Evolutionary conservation across 176 grass and related monocot species (phyloP), one percentile per base, ranked within the genome.

Genomic region (Eleusine coracana): DNA sequence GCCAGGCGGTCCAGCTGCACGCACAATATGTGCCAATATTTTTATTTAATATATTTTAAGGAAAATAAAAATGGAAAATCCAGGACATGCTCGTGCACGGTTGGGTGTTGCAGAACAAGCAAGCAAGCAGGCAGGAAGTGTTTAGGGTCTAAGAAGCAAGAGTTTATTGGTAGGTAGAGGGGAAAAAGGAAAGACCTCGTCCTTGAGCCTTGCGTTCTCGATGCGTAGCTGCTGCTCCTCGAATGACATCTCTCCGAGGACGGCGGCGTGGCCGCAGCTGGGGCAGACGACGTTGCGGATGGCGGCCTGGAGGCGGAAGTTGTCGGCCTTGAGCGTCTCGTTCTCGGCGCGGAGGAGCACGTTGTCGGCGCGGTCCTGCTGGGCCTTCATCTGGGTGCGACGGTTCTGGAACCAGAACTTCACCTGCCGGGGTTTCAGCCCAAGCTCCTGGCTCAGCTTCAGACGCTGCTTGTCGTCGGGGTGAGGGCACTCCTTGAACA

Each of bases 391-490:
- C 82, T 99, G 97, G 16, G 97, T 99, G 58, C 97, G 97, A 14
- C 97, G 91, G 77, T 99, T 99, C 71, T 99, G 97, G 89, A 99
- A 99, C 97, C 97, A 99, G 89, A 99, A 99, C 86, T 99, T 99
- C 34, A 99, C 93, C 71, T 99, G 97, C 20, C 93, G 97, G 20
- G 97, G 97, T 23, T 96, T 96, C 9, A 99, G 91, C 0, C 87
- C 91, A 70, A 99, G 91, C 73, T 99, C 97, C 74, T 93, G 89
- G 87, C 97, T 99, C 60, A 99, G 86, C 91, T 96, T 96, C 81
- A 92, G 66, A 29, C 97, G 87, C 80, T 99, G 97, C 93, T 99
- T 99, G 87, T 99, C 97, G 60, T 99, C 97, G 18, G 97, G 97
- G 83, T 99, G 97, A 0, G 97, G 97, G 48, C 91, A 99, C 83